Evolutionary conservation across 2,329 filamentous ascomycete species (phyloP).

Genomic region (Penicillium sp.): DNA sequence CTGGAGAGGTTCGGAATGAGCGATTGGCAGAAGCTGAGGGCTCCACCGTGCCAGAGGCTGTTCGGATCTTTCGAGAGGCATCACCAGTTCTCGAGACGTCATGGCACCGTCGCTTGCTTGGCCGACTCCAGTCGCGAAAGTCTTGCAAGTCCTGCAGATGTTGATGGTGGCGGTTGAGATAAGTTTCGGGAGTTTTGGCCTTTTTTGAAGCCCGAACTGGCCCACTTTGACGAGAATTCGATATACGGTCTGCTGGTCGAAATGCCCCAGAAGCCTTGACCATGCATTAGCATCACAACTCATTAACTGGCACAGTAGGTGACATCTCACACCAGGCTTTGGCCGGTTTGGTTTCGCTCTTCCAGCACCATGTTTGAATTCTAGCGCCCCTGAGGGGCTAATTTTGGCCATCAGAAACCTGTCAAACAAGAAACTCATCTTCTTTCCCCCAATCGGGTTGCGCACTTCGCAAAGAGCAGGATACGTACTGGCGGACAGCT

Average conservation of each 20-base stretch:
- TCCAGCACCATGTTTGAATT: slow-evolving; percentile 26
- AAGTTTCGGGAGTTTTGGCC: slow-evolving; percentile 4
- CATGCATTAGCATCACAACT: slow-evolving; percentile 2
- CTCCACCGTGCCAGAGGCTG: background rate
- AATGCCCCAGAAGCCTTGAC: slow-evolving; percentile 14
- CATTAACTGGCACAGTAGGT: background rate
- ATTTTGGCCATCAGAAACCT: background rate
- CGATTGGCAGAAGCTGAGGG: background rate
- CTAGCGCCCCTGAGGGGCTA: slow-evolving; percentile 18
- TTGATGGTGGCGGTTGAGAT: background rate
- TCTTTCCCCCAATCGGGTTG: background rate
- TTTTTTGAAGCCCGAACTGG: slow-evolving; percentile 27
- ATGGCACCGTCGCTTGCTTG: slow-evolving; percentile 27
- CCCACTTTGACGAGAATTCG: slow-evolving; percentile 26
- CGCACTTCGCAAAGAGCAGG: background rate
- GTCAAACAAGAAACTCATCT: background rate
- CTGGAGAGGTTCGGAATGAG: background rate
- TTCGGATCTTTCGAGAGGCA: slow-evolving; percentile 15
- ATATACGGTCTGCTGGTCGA: slow-evolving; percentile 23
- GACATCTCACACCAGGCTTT: slow-evolving; percentile 16
- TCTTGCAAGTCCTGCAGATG: slow-evolving; percentile 10
- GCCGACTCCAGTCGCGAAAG: slow-evolving; percentile 17
- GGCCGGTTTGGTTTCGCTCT: background rate
- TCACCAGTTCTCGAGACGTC: slow-evolving; percentile 10
- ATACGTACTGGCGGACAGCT: slow-evolving; percentile 7